Percentiles rank a stretch among this genome's conserved stretches.
Conservation (phyloP, 345 rosid species). For the Melaleuca quinquenervia region DNA sequence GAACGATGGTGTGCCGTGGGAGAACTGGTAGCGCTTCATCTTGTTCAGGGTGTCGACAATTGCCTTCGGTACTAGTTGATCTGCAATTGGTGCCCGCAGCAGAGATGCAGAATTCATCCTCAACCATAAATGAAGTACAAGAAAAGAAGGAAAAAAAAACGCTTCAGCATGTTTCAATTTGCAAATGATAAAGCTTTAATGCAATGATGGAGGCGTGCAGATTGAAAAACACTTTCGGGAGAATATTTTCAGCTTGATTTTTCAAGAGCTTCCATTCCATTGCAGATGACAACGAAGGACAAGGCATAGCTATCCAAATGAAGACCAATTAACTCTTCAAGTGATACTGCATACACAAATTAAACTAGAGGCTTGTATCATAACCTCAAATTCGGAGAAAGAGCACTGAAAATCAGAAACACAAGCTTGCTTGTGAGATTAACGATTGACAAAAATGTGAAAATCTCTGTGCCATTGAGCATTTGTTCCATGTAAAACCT, state of each 20-base stretch:
- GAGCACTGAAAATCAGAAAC: not conserved
- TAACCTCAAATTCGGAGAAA: not conserved
- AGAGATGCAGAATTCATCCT: not conserved
- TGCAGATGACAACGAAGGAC: not conserved
- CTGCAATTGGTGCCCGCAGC: not conserved
- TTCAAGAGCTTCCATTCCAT: not conserved
- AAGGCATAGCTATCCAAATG: not conserved
- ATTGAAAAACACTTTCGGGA: not conserved
- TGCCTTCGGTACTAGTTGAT: not conserved
- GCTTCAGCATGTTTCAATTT: not conserved
- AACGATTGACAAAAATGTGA: not conserved
- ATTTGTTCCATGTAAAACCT: not conserved
- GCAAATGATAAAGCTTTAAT: not conserved
- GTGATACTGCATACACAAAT: not conserved
- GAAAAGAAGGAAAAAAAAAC: not conserved
- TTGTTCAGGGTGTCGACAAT: not conserved
- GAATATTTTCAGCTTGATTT: not conserved
- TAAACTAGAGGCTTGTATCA: not conserved
- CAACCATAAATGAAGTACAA: not conserved
- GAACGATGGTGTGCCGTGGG: not conserved
- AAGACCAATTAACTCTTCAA: not conserved
- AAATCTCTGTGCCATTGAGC: not conserved
- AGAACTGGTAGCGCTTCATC: not conserved
- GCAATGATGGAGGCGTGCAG: too few relatives aligned
- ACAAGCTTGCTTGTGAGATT: not conserved